phyloP scores from a whole-genome alignment of 257 asterid genomes.

The Pogostemon cablin region DNA sequence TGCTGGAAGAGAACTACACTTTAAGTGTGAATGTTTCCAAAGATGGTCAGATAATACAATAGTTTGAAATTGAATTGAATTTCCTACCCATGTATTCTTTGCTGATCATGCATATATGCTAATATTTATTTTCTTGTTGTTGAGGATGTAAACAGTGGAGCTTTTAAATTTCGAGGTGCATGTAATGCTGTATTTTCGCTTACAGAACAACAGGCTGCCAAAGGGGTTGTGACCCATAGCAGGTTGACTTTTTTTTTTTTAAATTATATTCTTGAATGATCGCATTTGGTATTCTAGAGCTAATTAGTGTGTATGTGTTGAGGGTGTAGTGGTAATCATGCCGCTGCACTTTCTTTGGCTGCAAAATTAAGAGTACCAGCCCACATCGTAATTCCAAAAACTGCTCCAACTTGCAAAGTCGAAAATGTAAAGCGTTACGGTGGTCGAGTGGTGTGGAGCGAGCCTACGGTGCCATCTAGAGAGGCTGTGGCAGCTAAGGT shows the following conservation, averaged over 20 bases:
- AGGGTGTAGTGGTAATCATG: conserved; percentile 78
- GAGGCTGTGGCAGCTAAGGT: no score
- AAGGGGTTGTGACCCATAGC: conserved; percentile 90
- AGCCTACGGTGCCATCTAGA: no score
- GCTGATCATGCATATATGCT: background rate
- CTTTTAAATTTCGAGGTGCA: conserved; percentile 86
- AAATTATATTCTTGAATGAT: no score
- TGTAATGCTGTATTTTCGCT: conserved; percentile 88
- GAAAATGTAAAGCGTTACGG: conserved; percentile 78
- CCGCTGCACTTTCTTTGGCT: conserved; percentile 89
- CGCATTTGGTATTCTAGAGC: background rate
- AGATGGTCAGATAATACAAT: conserved; percentile 53
- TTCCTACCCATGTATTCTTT: background rate
- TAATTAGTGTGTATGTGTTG: background rate
- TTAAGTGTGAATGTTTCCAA: conserved; percentile 86
- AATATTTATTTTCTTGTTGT: conserved; percentile 1
- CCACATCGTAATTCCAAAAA: conserved; percentile 69
- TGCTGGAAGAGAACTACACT: conserved; percentile 68
- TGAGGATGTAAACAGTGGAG: conserved; percentile 50
- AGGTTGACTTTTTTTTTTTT: conserved; percentile 46
- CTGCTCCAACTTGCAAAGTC: conserved; percentile 84
- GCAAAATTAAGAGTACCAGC: conserved; percentile 80
- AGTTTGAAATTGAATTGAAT: no score
- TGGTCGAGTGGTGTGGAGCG: conserved; percentile 71
- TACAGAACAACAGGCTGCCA: conserved; percentile 61